phyloP scores from a whole-genome alignment of 805 yeast species.

The Lipomyces sp. region DNA sequence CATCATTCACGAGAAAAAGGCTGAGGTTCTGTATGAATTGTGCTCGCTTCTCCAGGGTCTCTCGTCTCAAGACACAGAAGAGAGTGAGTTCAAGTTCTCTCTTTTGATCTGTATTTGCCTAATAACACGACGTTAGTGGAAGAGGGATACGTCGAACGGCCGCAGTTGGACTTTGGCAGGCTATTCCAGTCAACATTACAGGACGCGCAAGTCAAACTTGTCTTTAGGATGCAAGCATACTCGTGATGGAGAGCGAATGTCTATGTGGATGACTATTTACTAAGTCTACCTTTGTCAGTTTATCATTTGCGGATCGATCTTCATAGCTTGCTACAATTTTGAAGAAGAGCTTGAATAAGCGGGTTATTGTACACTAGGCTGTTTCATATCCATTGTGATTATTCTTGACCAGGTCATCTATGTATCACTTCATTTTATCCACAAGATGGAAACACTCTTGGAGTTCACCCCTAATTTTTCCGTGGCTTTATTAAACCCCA shows the following conservation, averaged over 20 bases:
- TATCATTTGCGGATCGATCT: not conserved
- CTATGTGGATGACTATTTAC: too few relatives aligned
- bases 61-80: slow-evolving; percentile 42
- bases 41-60: slow-evolving; percentile 60
- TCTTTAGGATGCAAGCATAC: slow-evolving; percentile 75
- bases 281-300: not conserved
- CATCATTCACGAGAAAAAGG: slow-evolving; percentile 71
- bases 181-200: slow-evolving; percentile 72
- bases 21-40: slow-evolving; percentile 72
- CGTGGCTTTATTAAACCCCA: slow-evolving; percentile 49
- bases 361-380: not conserved
- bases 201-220: slow-evolving; percentile 79
- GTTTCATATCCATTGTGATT: not conserved
- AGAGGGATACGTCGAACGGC: slow-evolving; percentile 39
- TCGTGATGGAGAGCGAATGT: slow-evolving; percentile 30
- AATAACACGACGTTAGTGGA: slow-evolving; percentile 12
- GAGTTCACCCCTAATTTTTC: slow-evolving; percentile 42
- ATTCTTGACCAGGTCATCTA: too few relatives aligned
- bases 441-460: too few relatives aligned
- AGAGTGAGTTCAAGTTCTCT: slow-evolving; percentile 4
- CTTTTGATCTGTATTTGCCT: not conserved
- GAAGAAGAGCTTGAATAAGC: not conserved
- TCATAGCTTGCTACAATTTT: not conserved
- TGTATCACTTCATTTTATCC: too few relatives aligned
- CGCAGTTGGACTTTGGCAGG: slow-evolving; percentile 55